Base-by-base conservation (phyloP, 225 moss, liverwort and hornwort species). In the Anthoceros angustus region DNA sequence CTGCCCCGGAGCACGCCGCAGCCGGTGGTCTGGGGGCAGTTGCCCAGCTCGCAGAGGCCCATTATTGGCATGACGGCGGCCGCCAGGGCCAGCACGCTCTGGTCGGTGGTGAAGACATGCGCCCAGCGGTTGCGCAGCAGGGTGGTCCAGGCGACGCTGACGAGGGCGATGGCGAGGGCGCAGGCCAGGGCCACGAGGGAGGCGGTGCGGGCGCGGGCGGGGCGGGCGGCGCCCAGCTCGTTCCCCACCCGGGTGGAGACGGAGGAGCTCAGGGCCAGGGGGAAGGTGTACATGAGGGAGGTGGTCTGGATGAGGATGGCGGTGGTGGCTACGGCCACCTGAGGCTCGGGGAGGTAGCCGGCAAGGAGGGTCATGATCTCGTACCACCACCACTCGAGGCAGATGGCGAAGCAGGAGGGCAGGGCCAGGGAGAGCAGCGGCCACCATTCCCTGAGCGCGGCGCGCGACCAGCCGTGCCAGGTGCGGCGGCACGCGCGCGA, bases 331-430 rank as follows among this genome's bases (percentile, higher is more conserved):
- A 92, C 83, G 0, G 92, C 86, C 50, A 87, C 83, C 63, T 74
- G 79, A 4, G 92, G 92, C 42, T 88, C 42, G 0, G 88, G 88
- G 8, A 92, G 77, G 25, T 88, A 92, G 32, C 92, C 92, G 1
- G 92, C 92, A 24, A 92, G 72, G 0, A 92, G 79, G 6, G 92
- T 92, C 72, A 92, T 84, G 16, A 92, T 86, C 63, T 92, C 92
- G 15, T 92, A 92, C 92, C 92, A 92, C 92, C 92, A 92, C 92
- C 92, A 92, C 39, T 92, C 92, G 25, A 92, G 68, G 46, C 92
- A 92, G 24, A 92, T 76, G 4, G 83, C 92, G 72, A 79, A 77
- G 84, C 92, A 92, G 71, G 88, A 88, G 0, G 92, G 92, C 0
- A 92, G 68, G 0, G 88, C 92, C 50, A 92, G 66, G 75, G 79